These are phyloP conservation scores for Vigna reflexopilosa DNA, from an alignment of 306 rosid species.

Conservation along the genomic window DNA sequence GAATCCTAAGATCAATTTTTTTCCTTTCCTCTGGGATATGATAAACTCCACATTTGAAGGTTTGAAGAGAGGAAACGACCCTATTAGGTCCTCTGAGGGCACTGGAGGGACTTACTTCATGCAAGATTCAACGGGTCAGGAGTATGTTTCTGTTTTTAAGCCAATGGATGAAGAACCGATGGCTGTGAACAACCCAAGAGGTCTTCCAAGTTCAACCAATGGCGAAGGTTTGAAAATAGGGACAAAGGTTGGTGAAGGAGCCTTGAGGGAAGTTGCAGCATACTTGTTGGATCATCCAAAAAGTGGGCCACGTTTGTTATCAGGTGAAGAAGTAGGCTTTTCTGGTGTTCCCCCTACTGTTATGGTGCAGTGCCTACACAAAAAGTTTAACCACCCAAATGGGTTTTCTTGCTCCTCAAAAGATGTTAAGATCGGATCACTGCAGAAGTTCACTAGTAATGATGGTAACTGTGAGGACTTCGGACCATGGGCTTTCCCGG, in stretches of 20 bases:
- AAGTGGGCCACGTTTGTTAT: conserved; percentile 45
- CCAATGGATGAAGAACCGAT: conserved; percentile 94
- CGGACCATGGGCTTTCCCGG: conserved; percentile 67
- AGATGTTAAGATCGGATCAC: conserved; percentile 75
- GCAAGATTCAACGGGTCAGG: conserved; percentile 65
- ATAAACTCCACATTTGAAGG: conserved; percentile 55
- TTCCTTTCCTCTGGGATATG: conserved; percentile 53
- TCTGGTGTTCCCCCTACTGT: conserved; percentile 63
- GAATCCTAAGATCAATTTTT: conserved; percentile 49
- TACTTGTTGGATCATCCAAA: conserved; percentile 60
- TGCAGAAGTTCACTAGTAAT: conserved; percentile 68
- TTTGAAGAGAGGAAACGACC: conserved; percentile 51
- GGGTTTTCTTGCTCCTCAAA: conserved; percentile 54
- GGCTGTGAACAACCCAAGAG: conserved; percentile 86
- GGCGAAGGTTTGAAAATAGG: conserved; percentile 69
- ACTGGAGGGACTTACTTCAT: conserved; percentile 90
- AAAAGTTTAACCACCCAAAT: conserved; percentile 56
- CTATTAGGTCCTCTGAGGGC: conserved; percentile 60
- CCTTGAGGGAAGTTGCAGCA: conserved; percentile 62
- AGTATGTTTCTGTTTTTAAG: conserved; percentile 78
- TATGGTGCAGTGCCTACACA: conserved; percentile 56
- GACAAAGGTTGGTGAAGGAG: conserved; percentile 64
- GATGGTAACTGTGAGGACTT: conserved; percentile 84
- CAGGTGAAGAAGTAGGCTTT: conserved; percentile 57
- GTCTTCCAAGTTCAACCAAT: conserved; percentile 70